A percentile compares a stretch with the other conserved stretches of the same genome.
phyloP scores from a whole-genome alignment of 805 yeast genomes.

The Myxozyma vanderwaltii region DNA sequence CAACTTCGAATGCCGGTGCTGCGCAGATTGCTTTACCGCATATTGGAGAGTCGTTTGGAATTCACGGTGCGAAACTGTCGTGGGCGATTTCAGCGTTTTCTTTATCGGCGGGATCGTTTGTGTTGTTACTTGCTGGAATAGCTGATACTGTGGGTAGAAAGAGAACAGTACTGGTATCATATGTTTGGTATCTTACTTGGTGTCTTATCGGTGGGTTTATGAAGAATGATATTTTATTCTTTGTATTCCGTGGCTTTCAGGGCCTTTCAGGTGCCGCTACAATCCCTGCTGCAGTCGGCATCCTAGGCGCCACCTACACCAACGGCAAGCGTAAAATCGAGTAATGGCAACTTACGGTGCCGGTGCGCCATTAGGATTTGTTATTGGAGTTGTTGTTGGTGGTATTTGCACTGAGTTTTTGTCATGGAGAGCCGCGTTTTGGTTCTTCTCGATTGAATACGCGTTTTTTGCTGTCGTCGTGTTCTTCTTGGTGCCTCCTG shows the following conservation, averaged over 20 bases:
- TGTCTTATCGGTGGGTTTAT: conserved; percentile 44
- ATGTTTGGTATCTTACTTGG: conserved; percentile 40
- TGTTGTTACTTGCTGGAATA: conserved; percentile 50
- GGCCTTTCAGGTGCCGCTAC: conserved; percentile 50
- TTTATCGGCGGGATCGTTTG: conserved; percentile 49
- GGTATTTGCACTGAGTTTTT: conserved; percentile 49
- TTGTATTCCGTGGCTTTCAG: conserved; percentile 49
- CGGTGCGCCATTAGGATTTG: conserved; percentile 54
- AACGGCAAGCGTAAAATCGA: conserved; percentile 19
- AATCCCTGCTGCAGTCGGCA: conserved; percentile 53
- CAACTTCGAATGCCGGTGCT: conserved; percentile 46
- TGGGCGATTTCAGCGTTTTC: conserved; percentile 50
- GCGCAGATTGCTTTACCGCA: conserved; percentile 45
- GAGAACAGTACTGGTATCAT: conserved; percentile 45
- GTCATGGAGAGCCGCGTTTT: conserved; percentile 49
- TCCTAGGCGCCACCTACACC: conserved; percentile 45
- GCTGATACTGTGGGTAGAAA: conserved; percentile 53
- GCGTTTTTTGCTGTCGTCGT: conserved; percentile 38
- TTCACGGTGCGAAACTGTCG: conserved; percentile 48
- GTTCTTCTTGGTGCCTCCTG: conserved; percentile 43
- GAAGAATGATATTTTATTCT: conserved; percentile 41
- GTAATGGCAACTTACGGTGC: conserved; percentile 46
- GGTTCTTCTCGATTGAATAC: conserved; percentile 47
- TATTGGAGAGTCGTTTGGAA: conserved; percentile 43
- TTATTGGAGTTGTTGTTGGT: conserved; percentile 47